Evolutionary conservation across 306 rosid species (phyloP), one percentile per base, ranked within the genome.

Genomic region (Trifolium subterraneum): DNA sequence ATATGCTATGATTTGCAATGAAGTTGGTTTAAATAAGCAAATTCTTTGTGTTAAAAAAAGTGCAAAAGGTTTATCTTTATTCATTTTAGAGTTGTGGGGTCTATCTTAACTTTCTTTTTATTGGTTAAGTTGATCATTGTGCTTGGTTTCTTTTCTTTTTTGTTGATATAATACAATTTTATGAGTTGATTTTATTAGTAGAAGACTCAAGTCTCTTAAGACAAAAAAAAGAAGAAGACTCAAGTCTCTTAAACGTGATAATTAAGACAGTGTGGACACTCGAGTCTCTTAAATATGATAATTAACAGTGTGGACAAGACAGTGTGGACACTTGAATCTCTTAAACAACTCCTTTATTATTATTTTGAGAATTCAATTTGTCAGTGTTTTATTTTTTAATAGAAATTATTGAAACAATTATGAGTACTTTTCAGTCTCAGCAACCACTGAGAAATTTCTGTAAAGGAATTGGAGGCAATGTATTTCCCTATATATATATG

Each of bases 21-120:
- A 19, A 78, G 70, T 68, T 72, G 66, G 70, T 82, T 82, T 78
- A 82, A 52, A 74, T 82, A 82, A 54, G 73, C 20, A 11, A 44
- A 35, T 31, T 42, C 20, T 56, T 12, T 10, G 38, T 11, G 65
- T 2, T 14, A 36, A 67, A 27, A 16, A 67, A 16, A 25, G 31
- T 0, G 13, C 10, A 64, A 79, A 50, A 68, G n/a, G 80, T 44
- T 39, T 62, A 10, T 51, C 39, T 61, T 61, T 41, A 6, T 67
- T 68, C 35, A 59, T 68, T 73, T 60, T 67, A 67, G 16, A 58
- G 35, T 25, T 64, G 51, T 73, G 75, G n/a, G 75, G 48, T 67
- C 59, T 3, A 22, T 55, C 6, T 45, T n/a, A 8, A 10, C 39
- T 70, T 23, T 63, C n/a, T n/a, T 47, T 41, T n/a, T 27, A n/a